Conservation (phyloP, 2,329 filamentous ascomycete species). For the Colletotrichum sp. region DNA sequence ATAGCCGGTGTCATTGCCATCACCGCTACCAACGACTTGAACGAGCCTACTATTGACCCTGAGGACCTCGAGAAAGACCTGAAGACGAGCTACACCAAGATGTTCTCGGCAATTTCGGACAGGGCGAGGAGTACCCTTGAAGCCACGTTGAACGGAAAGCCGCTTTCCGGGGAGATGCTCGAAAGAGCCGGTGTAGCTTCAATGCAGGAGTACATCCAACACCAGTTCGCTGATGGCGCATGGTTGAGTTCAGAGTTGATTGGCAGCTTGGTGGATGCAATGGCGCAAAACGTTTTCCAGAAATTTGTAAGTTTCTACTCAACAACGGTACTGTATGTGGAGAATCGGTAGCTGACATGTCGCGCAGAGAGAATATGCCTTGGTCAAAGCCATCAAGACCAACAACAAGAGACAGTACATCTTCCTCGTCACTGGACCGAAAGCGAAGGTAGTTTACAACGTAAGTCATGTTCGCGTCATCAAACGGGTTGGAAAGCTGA, state of each 20-base stretch:
- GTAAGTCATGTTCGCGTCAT: neutral
- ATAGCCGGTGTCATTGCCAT: neutral
- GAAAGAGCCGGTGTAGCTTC: neutral
- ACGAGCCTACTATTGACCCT: neutral
- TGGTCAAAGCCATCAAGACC: neutral
- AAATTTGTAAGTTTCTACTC: neutral
- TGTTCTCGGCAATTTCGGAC: neutral
- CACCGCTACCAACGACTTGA: neutral
- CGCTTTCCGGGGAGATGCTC: neutral
- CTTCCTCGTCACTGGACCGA: neutral
- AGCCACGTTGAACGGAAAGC: neutral
- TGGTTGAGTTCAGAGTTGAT: neutral
- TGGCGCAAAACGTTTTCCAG: neutral
- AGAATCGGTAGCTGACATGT: neutral
- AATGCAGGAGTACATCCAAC: neutral
- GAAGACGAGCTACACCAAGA: neutral
- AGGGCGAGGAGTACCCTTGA: neutral
- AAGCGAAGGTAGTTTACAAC: neutral
- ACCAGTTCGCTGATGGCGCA: neutral
- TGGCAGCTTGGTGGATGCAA: neutral
- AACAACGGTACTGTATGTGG: fast-evolving
- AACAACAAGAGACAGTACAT: neutral
- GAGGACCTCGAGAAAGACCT: neutral
- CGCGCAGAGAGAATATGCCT: neutral
- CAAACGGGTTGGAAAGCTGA: neutral